phyloP scores from a whole-genome alignment of 2,329 filamentous ascomycete species.

The Fusarium austroafricanum region DNA sequence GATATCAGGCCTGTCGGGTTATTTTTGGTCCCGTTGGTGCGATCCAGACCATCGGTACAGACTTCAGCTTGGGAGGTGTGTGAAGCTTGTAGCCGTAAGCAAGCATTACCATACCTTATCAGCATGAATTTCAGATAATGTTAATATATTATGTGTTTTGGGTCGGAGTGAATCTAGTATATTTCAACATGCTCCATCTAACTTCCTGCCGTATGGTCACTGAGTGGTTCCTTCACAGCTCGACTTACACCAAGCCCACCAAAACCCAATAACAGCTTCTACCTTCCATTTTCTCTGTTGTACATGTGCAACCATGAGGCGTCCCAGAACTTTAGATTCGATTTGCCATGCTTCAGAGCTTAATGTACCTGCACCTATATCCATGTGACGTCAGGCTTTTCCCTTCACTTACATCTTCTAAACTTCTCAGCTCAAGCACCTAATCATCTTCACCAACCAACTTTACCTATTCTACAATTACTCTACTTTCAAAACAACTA shows the following conservation, averaged over 20 bases:
- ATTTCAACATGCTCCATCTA: not conserved
- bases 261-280: not conserved
- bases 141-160: no score
- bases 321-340: not conserved
- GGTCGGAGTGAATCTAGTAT: no score
- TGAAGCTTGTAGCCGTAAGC: not conserved
- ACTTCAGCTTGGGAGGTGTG: not conserved
- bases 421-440: not conserved
- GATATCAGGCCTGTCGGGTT: no score
- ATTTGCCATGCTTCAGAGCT: not conserved
- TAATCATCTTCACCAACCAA: not conserved
- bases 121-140: no score
- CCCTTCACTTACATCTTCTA: not conserved
- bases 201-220: not conserved
- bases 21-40: not conserved
- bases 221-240: not conserved
- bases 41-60: constrained; percentile 17
- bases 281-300: not conserved
- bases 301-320: constrained; percentile 20
- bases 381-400: constrained; percentile 17
- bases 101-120: fast-evolving
- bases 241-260: constrained; percentile 7
- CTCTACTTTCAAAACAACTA: not conserved
- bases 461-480: no score
- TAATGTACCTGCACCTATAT: not conserved